Evolutionary conservation across 2,329 filamentous ascomycete species (phyloP).

Genomic region (Oidium heveae): DNA sequence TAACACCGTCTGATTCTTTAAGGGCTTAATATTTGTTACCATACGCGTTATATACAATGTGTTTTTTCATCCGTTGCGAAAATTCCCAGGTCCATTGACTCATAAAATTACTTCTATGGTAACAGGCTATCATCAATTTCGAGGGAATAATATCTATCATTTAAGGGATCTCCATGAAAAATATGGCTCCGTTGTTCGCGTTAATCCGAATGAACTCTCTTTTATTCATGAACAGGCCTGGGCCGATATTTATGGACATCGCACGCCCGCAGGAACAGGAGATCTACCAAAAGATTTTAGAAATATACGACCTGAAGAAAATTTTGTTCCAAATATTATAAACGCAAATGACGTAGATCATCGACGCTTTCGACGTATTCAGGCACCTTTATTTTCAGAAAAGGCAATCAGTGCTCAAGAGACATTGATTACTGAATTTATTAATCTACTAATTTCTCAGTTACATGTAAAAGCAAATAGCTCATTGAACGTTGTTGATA

Average conservation of each 20-base stretch:
- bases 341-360: constrained; percentile 6
- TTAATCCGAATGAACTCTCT: background rate
- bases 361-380: constrained; percentile 9
- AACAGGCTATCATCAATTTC: constrained; percentile 1
- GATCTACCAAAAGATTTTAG: background rate
- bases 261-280: background rate
- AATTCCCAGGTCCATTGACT: no score
- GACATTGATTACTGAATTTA: constrained; percentile 3
- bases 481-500: no score
- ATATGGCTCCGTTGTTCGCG: background rate
- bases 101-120: background rate
- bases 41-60: no score
- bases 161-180: background rate
- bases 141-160: constrained; percentile 1
- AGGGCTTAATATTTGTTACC: no score
- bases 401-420: constrained; percentile 13
- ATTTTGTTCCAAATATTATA: background rate
- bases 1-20: no score
- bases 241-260: constrained; percentile 1
- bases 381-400: constrained; percentile 13
- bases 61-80: no score
- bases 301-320: background rate
- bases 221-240: constrained; percentile 1
- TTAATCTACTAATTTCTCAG: constrained; percentile 2
- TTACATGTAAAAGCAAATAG: constrained; percentile 9